Evolutionary conservation across 345 rosid species (phyloP), one percentile per base, ranked within the genome.

Genomic region (Odontarrhena argentea): DNA sequence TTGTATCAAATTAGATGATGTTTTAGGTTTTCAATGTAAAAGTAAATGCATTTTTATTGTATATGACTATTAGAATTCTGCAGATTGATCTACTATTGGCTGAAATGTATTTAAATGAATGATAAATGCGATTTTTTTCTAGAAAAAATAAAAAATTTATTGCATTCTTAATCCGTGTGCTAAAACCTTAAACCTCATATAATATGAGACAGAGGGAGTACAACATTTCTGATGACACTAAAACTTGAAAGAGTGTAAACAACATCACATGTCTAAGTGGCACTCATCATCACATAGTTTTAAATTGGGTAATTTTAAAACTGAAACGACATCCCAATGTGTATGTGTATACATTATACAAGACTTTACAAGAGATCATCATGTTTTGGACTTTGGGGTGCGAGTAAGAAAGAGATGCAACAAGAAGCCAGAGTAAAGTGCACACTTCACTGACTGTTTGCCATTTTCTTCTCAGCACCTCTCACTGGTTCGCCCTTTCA

Each of bases 401-500:
- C 38, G 15, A 18, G 13, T 42, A 58, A 40, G 66, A 52, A 14
- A 68, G 46, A 13, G 8, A 36, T 42, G 58, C 58, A 45, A 56
- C 45, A 24, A 63, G 32, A 62, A 63, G 42, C 52, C 64, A 47
- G 22, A 56, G 43, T 15, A 15, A 40, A 18, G 28, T 46, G 26
- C 36, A 53, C 36, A 61, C 7, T 10, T 3, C 6, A n/a, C 22
- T 18, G 48, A 63, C 0, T 55, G 28, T 44, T 41, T 28, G 44
- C 42, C 25, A 12, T 40, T 55, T 30, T 30, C 69, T 63, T 45
- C 13, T 10, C 3, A 34, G 38, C 51, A 40, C 1, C 32, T 57
- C 22, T 65, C 44, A 73, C 44, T 67, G 56, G 49, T 52, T 73
- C 1, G 44, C 88, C 83, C 87, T 83, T 37, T 86, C 87, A 38